phyloP scores from a whole-genome alignment of 2,329 filamentous ascomycete genomes.

The Phaeosphaeriaceae sp. region DNA sequence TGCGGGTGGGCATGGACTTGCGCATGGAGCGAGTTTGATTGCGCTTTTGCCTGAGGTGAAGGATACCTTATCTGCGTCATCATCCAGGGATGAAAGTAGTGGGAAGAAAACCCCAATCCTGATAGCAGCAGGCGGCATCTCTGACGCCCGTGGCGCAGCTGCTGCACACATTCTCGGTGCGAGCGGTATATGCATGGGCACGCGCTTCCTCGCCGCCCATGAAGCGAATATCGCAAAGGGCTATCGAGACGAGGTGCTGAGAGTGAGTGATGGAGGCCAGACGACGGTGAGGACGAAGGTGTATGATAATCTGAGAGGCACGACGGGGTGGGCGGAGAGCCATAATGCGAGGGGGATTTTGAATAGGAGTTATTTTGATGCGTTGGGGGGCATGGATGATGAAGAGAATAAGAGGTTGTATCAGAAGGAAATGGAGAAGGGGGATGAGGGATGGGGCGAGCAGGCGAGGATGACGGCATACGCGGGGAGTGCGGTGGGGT shows the following conservation, averaged over 20 bases:
- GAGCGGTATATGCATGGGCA: slow-evolving; percentile 66
- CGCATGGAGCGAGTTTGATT: slow-evolving; percentile 61
- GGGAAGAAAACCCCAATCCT: slow-evolving; percentile 43
- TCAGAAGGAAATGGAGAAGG: slow-evolving; percentile 57
- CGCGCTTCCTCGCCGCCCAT: slow-evolving; percentile 64
- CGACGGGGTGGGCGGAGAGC: slow-evolving; percentile 62
- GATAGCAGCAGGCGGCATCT: slow-evolving; percentile 67
- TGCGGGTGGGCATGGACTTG: slow-evolving; percentile 69
- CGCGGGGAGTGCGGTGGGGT: slow-evolving; percentile 67
- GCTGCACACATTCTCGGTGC: slow-evolving; percentile 63
- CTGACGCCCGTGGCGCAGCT: slow-evolving; percentile 62
- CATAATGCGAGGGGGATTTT: slow-evolving; percentile 67
- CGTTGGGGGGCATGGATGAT: slow-evolving; percentile 47
- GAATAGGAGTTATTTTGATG: slow-evolving; percentile 60
- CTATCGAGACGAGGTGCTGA: slow-evolving; percentile 56
- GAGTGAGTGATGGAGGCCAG: slow-evolving; percentile 58
- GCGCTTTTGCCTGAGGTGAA: slow-evolving; percentile 65
- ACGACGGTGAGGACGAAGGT: slow-evolving; percentile 59
- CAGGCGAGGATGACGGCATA: slow-evolving; percentile 66
- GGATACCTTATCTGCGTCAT: slow-evolving; percentile 40
- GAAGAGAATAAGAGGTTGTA: slow-evolving; percentile 55
- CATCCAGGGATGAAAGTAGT: slow-evolving; percentile 33
- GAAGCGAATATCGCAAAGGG: slow-evolving; percentile 58
- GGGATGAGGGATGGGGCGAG: slow-evolving; percentile 60
- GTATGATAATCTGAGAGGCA: slow-evolving; percentile 63